These are phyloP conservation scores for Grosmannia clavigera DNA, from an alignment of 2,329 filamentous ascomycete species.

Conservation along the genomic window DNA sequence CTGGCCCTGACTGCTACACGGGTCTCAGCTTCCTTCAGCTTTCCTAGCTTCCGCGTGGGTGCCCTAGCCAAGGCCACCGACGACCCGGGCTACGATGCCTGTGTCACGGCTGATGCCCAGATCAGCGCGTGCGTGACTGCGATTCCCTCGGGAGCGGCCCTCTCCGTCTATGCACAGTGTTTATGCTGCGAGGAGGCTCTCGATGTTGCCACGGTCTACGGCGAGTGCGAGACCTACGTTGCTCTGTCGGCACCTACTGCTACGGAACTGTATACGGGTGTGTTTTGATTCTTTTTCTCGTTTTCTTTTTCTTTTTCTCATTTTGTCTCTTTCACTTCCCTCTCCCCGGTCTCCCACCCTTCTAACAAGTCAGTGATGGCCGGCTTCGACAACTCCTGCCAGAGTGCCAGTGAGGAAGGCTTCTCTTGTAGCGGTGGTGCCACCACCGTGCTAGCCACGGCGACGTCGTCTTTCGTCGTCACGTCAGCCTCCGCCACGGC, in stretches of 20 bases:
- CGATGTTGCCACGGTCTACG: slow-evolving; percentile 11
- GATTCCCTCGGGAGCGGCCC: slow-evolving; percentile 6
- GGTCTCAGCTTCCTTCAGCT: not conserved
- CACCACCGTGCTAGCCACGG: not conserved
- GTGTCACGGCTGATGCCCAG: slow-evolving; percentile 10
- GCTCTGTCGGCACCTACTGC: slow-evolving; percentile 2
- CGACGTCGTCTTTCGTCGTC: not conserved
- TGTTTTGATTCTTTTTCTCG: not conserved
- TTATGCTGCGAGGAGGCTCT: slow-evolving; percentile 13
- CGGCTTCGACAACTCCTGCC: not conserved
- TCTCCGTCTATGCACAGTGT: slow-evolving; percentile 9
- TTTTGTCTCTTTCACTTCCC: not conserved
- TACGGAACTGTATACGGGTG: slow-evolving; percentile 7
- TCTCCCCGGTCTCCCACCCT: too few relatives aligned
- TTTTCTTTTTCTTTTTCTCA: too few relatives aligned
- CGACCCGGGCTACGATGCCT: slow-evolving; percentile 4
- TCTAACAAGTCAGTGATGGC: too few relatives aligned
- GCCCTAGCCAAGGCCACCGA: not conserved
- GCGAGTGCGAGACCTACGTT: slow-evolving; percentile 16
- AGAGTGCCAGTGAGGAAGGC: not conserved
- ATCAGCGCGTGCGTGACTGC: slow-evolving; percentile 9
- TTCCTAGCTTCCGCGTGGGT: not conserved
- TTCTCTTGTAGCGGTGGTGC: slow-evolving; percentile 5
- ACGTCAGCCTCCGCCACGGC: not conserved
- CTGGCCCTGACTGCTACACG: not conserved